phyloP scores from a whole-genome alignment of 2,329 filamentous ascomycete species.

The Cyphellophora europaea region DNA sequence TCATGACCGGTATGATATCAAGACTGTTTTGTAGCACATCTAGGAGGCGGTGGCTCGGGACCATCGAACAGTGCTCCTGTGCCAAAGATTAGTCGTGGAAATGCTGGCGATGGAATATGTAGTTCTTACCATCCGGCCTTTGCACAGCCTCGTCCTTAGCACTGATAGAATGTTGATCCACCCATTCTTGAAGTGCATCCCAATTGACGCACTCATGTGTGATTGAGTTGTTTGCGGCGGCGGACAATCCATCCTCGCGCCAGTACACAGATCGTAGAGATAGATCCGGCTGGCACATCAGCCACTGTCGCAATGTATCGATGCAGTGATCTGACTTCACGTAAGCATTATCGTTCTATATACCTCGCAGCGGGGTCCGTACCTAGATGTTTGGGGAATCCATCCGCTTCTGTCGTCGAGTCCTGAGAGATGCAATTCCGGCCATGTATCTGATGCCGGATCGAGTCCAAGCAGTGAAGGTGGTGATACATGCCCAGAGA shows the following conservation, averaged over 20 bases:
- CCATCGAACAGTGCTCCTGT: no score
- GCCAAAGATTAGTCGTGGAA: no score
- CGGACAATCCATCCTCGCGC: background rate
- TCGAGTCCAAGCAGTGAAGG: background rate
- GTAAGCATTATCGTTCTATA: no score
- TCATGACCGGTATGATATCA: no score
- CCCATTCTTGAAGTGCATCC: background rate
- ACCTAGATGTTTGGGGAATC: background rate
- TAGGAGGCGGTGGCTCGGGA: no score
- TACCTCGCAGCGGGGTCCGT: no score
- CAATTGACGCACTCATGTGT: background rate
- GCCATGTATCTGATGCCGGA: background rate
- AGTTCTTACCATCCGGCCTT: background rate
- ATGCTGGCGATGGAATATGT: no score
- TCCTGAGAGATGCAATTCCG: background rate
- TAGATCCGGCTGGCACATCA: constrained; percentile 3
- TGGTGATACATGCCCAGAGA: constrained; percentile 1
- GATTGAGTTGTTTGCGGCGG: background rate
- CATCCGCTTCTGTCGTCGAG: background rate
- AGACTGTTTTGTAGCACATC: no score
- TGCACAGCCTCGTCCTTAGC: background rate
- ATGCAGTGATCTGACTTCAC: constrained; percentile 1
- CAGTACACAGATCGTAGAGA: background rate
- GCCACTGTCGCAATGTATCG: constrained; percentile 1
- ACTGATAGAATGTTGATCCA: background rate